Base-by-base conservation (phyloP, 192 early-diverging fungal species). In the Coemansia sp. region DNA sequence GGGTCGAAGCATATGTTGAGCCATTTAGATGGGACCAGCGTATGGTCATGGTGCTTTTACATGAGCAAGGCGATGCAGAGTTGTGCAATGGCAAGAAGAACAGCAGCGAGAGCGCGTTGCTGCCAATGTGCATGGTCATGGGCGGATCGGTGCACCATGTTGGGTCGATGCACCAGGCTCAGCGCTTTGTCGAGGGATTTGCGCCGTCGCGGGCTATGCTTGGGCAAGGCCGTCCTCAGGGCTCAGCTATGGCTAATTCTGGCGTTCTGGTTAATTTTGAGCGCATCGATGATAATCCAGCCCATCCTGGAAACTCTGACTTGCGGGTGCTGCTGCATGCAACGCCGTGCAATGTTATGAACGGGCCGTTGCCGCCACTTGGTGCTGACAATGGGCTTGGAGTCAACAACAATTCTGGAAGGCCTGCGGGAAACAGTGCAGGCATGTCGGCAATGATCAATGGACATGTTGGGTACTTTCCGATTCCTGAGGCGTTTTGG, bases 11-110 rank as follows among this genome's bases (percentile, higher is more conserved):
- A 11, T 91, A 89, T 61, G 60, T 79, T 6, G 91, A 94, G 75
- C 92, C 92, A 38, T 92, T 93, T 39, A 75, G 92, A 22, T 94
- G 92, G 92, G 90, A 94, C 58, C 91, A 94, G 59, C 70, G 87
- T 2, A 66, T 94, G 32, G 84, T 79, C 43, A 85, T 91, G 2
- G 76, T 94, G 29, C 71, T 90, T 45, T 66, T 92, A 21, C 75
- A 86, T 58, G 85, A 85, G 38, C 48, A 56, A 15, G 58, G 56
- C 17, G 70, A 73, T 43, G 17, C 11, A 7, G 48, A 45, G 41
- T 37, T 82, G 62, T 82, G 79, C 17, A 60, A 68, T 9, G 72
- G 62, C n/a, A 69, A 74, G 52, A 37, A 53, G 47, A 56, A 69
- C 29, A 79, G 72, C 53, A 83, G 79, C 61, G 85, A 85, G 59